These are phyloP conservation scores for Phialophora macrospora DNA, from an alignment of 2,329 filamentous ascomycete species.

Conservation along the genomic window DNA sequence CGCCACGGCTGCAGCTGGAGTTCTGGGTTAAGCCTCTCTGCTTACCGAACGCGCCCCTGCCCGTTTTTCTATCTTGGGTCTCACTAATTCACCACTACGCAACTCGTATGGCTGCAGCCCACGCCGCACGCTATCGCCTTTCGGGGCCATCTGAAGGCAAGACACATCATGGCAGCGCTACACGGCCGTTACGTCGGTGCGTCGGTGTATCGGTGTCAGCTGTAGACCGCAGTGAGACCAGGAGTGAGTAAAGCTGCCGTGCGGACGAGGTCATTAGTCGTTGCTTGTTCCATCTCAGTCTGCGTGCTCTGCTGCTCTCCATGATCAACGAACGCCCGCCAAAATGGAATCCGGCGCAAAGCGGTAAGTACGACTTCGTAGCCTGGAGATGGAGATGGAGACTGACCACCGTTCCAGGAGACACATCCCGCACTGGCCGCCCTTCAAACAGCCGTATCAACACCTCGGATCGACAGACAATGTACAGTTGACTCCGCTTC, in stretches of 20 bases:
- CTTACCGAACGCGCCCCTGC: slow-evolving; percentile 22
- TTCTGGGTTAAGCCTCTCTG: slow-evolving; percentile 3
- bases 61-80: slow-evolving; percentile 28
- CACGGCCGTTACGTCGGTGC: slow-evolving; percentile 11
- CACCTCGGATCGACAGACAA: slow-evolving; percentile 34
- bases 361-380: slow-evolving; percentile 22
- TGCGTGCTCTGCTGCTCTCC: slow-evolving; percentile 13
- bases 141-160: slow-evolving; percentile 11
- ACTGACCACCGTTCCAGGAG: slow-evolving; percentile 28
- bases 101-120: slow-evolving; percentile 13
- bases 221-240: slow-evolving; percentile 2
- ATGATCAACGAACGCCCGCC: slow-evolving; percentile 13
- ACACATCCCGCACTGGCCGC: slow-evolving; percentile 33
- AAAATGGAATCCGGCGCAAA: slow-evolving; percentile 30
- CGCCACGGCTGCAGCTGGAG: slow-evolving; percentile 6
- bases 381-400: not conserved
- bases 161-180: not conserved
- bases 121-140: slow-evolving; percentile 15
- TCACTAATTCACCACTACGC: slow-evolving; percentile 10
- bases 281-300: slow-evolving; percentile 8
- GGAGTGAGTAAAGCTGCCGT: slow-evolving; percentile 8
- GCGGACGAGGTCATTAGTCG: not conserved
- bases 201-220: slow-evolving; percentile 21
- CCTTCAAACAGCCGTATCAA: slow-evolving; percentile 37
- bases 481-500: slow-evolving; percentile 32